These are phyloP conservation scores for Coniella vitis DNA, from an alignment of 2,329 filamentous ascomycete species.

Conservation along the genomic window DNA sequence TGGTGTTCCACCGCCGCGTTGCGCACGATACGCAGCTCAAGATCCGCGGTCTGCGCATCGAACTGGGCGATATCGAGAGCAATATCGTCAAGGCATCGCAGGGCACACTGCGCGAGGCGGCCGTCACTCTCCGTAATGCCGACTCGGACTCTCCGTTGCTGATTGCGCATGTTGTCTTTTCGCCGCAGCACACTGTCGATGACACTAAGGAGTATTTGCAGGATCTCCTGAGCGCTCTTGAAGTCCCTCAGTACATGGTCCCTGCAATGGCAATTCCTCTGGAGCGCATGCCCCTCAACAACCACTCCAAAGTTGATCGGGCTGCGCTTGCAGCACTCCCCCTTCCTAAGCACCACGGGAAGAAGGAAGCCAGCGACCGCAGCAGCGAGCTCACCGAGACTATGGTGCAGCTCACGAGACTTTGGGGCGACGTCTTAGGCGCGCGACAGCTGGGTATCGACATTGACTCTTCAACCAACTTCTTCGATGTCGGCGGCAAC, in stretches of 20 bases:
- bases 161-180: not conserved
- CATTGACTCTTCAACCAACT: conserved; percentile 23
- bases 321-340: conserved; percentile 20
- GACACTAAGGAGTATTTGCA: not conserved
- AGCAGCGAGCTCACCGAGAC: not conserved
- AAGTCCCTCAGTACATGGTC: conserved; percentile 29
- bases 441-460: not conserved
- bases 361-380: not conserved
- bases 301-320: conserved; percentile 28
- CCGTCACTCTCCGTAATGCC: not conserved
- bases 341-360: not conserved
- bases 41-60: conserved; percentile 24
- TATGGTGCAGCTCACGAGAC: not conserved
- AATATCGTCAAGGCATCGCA: not conserved
- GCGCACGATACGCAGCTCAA: conserved; percentile 38
- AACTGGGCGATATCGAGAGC: conserved; percentile 28
- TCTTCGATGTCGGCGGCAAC: conserved; percentile 35
- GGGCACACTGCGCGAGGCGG: not conserved
- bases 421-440: not conserved
- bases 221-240: conserved; percentile 15
- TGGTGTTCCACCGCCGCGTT: conserved; percentile 31
- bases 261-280: conserved; percentile 24
- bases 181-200: not conserved
- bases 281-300: conserved; percentile 24
- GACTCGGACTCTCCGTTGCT: not conserved